Evolutionary conservation across 1,139 yeast genomes (phyloP), one percentile per base, ranked within the genome.

Genomic region (Ashbya aceris): DNA sequence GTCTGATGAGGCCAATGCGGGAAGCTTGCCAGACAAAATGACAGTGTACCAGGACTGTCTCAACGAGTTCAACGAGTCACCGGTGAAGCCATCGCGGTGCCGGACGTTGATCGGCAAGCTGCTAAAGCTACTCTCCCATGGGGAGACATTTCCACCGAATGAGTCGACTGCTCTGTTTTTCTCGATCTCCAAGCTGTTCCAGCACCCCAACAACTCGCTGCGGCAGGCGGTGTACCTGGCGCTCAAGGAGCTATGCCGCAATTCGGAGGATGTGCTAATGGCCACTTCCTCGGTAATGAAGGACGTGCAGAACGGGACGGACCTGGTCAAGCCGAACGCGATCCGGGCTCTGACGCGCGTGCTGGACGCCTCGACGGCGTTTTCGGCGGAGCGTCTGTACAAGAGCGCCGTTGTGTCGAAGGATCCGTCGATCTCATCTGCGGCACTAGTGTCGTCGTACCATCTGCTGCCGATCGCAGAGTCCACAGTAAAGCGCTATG

Each of bases 281-380:
- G 96, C 91, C 29, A 91, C 98, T 28, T 85, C 96, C 7, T 85
- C 96, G 14, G 89, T 91, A 58, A 93, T 91, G 96, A 89, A 89
- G 68, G 98, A 91, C 67, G 85, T 91, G 46, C 96, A 93, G 67
- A 80, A 82, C 47, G 89, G 89, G 50, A 95, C 86, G 49, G 71
- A 78, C 50, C 71, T 87, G 46, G 87, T 83, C 66, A 86, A 89
- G 61, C 96, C 98, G 44, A 83, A 91, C 62, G 97, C 99, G 28
- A 83, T 91, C 52, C 79, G 98, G 61, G 84, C 98, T 0, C 74
- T 91, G 55, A 78, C 89, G 14, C 77, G 94, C 54, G 95, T 91
- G 37, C 74, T 93, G 59, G 98, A 91, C 61, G 83, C 89, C 30
- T 76, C 95, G 38, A 89, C 95, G 8, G 95, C 93, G 34, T 91